A percentile compares a stretch with the other conserved stretches of the same genome.
Evolutionary conservation across 148 eudicot genomes (phyloP).

Genomic region (Rhododendron simsii): DNA sequence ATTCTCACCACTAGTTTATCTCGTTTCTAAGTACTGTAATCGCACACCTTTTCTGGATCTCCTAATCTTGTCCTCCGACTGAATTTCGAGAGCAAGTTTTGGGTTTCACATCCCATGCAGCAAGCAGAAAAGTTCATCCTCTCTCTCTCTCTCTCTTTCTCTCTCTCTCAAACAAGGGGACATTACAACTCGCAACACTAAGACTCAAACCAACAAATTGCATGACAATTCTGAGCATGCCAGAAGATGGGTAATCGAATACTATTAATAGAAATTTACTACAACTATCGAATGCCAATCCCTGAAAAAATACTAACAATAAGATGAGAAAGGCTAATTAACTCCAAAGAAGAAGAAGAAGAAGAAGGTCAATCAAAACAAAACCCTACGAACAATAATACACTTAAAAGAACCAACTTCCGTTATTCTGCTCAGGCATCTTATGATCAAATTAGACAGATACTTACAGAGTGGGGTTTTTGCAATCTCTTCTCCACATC

Average conservation of each 20-base stretch:
- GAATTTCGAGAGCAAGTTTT: background rate
- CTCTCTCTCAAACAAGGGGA: background rate
- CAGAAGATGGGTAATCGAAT: background rate
- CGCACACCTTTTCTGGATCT: background rate
- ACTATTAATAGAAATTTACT: background rate
- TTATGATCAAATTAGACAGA: background rate
- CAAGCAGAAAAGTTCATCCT: background rate
- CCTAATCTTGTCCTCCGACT: too few relatives aligned
- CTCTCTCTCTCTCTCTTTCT: background rate
- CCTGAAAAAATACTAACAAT: background rate
- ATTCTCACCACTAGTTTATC: background rate
- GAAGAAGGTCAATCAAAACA: background rate
- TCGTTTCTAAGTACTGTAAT: background rate
- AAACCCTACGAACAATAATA: background rate
- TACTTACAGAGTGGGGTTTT: background rate
- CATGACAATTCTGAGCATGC: background rate
- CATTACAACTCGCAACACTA: background rate
- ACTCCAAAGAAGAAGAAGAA: background rate
- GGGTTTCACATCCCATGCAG: background rate
- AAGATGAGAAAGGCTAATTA: background rate
- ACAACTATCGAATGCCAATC: background rate
- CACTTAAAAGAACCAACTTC: slow-evolving; percentile 2
- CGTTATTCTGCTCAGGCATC: slow-evolving; percentile 5
- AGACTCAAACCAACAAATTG: background rate
- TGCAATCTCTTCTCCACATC: background rate